Conservation (phyloP, 2,329 filamentous ascomycete genomes). For the Botryotinia convoluta region DNA sequence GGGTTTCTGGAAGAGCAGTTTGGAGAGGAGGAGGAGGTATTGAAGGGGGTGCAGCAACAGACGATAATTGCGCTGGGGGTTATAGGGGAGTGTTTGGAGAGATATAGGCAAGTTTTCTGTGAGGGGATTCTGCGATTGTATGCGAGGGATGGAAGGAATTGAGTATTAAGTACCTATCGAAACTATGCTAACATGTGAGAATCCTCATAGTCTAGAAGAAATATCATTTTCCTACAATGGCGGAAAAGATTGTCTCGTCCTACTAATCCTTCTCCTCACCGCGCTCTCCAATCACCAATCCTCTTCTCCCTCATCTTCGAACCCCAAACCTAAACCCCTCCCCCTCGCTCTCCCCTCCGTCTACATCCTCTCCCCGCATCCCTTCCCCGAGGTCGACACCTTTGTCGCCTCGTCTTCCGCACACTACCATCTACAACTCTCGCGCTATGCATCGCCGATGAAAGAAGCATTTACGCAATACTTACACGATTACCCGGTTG, state of each 20-base stretch:
- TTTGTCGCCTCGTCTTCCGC: conserved; percentile 70
- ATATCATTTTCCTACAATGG: conserved; percentile 95
- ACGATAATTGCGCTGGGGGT: conserved; percentile 69
- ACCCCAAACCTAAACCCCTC: conserved; percentile 28
- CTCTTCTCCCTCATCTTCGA: conserved; percentile 42
- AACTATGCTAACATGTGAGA: neutral
- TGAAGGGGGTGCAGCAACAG: conserved; percentile 62
- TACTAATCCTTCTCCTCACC: conserved; percentile 77
- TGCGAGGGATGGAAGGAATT: neutral
- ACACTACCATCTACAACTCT: conserved; percentile 72
- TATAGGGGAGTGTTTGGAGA: conserved; percentile 69
- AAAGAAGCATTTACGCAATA: conserved; percentile 77
- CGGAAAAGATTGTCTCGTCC: conserved; percentile 94
- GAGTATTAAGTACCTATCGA: conserved; percentile 6
- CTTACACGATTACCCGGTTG: conserved; percentile 58
- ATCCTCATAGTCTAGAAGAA: conserved; percentile 60
- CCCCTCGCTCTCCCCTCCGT: conserved; percentile 65
- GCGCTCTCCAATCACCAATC: conserved; percentile 36
- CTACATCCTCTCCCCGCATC: conserved; percentile 82
- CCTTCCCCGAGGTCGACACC: conserved; percentile 80
- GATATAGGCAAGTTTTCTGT: conserved; percentile 60
- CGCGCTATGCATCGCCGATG: conserved; percentile 76
- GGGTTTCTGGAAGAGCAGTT: conserved; percentile 34
- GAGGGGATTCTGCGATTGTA: neutral
- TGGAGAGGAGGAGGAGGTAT: conserved; percentile 25